phyloP scores from a whole-genome alignment of 1,284 basidiomycete genomes.

The Melanopsichium pennsylvanicum region DNA sequence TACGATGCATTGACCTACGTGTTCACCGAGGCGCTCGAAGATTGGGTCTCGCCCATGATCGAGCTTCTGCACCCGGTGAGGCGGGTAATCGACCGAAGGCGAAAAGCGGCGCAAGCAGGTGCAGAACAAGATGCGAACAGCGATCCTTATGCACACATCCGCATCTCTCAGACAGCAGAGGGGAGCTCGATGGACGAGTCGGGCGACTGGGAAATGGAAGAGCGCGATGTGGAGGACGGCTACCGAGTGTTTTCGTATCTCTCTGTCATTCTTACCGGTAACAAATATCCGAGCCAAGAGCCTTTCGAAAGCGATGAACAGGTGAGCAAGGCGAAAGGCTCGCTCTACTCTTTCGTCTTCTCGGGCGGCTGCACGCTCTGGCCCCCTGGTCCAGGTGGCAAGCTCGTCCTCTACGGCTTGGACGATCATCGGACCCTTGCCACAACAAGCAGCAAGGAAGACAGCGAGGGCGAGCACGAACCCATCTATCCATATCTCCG shows the following conservation, averaged over 20 bases:
- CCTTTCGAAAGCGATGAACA: constrained; percentile 71
- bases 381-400: constrained; percentile 77
- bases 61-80: constrained; percentile 70
- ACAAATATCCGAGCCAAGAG: constrained; percentile 85
- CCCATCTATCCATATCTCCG: constrained; percentile 82
- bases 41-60: constrained; percentile 88
- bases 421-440: constrained; percentile 60
- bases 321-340: constrained; percentile 70
- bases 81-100: constrained; percentile 43
- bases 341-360: constrained; percentile 75
- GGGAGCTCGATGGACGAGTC: too few relatives aligned
- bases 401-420: constrained; percentile 72
- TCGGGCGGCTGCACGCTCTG: constrained; percentile 80
- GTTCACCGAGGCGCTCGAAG: constrained; percentile 84
- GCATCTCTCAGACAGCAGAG: not conserved
- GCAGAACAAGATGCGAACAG: constrained; percentile 1
- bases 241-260: constrained; percentile 94
- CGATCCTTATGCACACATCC: constrained; percentile 32
- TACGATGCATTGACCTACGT: constrained; percentile 96
- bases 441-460: constrained; percentile 69
- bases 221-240: constrained; percentile 71
- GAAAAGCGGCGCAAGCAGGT: not conserved
- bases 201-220: constrained; percentile 22
- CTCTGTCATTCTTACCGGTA: constrained; percentile 82
- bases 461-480: constrained; percentile 70